These are phyloP conservation scores for Russula virescens DNA, from an alignment of 768 basidiomycete species.

Conservation along the genomic window DNA sequence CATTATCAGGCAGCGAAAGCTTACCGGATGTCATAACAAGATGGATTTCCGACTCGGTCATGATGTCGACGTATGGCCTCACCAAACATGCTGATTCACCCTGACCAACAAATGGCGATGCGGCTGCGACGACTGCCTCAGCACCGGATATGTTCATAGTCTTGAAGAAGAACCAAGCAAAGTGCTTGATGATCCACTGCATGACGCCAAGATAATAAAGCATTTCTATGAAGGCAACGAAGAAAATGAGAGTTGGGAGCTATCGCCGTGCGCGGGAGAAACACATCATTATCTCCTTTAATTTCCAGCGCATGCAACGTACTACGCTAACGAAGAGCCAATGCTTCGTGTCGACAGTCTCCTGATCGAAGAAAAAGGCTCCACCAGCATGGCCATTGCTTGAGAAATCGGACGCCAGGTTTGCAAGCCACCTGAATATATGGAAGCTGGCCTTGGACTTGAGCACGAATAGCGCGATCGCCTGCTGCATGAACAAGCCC, in stretches of 20 bases:
- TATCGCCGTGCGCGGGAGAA: conserved; percentile 26
- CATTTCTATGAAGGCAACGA: conserved; percentile 90
- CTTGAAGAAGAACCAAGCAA: conserved; percentile 94
- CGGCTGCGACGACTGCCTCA: conserved; percentile 87
- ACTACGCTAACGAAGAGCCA: conserved; percentile 86
- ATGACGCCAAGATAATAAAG: conserved; percentile 86
- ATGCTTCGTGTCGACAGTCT: conserved; percentile 50
- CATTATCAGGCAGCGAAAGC: conserved; percentile 15
- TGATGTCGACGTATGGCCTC: conserved; percentile 73
- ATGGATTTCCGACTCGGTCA: conserved; percentile 85
- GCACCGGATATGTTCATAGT: conserved; percentile 87
- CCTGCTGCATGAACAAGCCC: conserved; percentile 83
- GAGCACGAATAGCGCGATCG: conserved; percentile 85
- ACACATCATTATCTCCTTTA: not conserved
- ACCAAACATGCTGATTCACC: conserved; percentile 87
- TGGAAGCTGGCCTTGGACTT: conserved; percentile 78
- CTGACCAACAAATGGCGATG: conserved; percentile 91
- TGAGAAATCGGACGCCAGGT: conserved; percentile 76
- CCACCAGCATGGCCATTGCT: conserved; percentile 62
- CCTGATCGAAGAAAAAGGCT: conserved; percentile 73
- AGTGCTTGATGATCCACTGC: conserved; percentile 88
- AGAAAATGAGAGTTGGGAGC: conserved; percentile 83
- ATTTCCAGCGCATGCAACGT: conserved; percentile 25
- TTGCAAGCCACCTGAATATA: conserved; percentile 80
- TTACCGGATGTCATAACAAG: conserved; percentile 80